These are phyloP conservation scores for Talinum fruticosum DNA, from an alignment of 148 eudicot species.

Conservation along the genomic window DNA sequence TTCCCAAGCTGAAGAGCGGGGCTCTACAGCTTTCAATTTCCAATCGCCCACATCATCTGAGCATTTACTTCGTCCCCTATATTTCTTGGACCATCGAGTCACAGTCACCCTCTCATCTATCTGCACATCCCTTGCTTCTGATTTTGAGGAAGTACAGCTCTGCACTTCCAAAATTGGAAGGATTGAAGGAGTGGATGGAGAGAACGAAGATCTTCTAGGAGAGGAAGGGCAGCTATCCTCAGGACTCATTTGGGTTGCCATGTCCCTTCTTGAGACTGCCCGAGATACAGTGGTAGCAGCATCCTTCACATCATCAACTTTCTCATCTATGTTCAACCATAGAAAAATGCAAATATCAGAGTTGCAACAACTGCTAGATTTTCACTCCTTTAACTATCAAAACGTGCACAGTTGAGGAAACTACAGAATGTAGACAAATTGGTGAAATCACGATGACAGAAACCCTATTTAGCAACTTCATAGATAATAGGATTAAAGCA, in stretches of 20 bases:
- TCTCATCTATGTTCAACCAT: constrained; percentile 48
- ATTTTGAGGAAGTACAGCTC: constrained; percentile 42
- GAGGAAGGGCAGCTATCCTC: constrained; percentile 66
- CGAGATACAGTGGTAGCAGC: constrained; percentile 48
- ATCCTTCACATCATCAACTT: constrained; percentile 42
- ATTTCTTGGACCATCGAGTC: constrained; percentile 81
- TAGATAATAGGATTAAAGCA: background rate
- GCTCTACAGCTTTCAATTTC: constrained; percentile 59
- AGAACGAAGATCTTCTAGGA: constrained; percentile 51
- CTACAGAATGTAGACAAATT: background rate
- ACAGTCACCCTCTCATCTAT: constrained; percentile 80
- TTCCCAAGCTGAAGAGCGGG: constrained; percentile 62
- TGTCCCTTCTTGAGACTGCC: constrained; percentile 73
- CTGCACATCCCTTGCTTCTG: constrained; percentile 77
- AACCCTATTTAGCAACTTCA: background rate
- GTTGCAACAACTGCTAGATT: background rate
- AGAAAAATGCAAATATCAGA: background rate
- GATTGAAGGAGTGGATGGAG: constrained; percentile 45
- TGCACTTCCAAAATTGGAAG: constrained; percentile 60
- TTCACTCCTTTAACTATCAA: background rate
- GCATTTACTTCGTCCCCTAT: constrained; percentile 42
- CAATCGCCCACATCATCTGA: constrained; percentile 57
- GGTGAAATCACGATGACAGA: background rate
- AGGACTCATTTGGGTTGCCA: constrained; percentile 97
- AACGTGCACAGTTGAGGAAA: background rate